phyloP scores from a whole-genome alignment of 805 yeast species.

The Candida stauntonica region DNA sequence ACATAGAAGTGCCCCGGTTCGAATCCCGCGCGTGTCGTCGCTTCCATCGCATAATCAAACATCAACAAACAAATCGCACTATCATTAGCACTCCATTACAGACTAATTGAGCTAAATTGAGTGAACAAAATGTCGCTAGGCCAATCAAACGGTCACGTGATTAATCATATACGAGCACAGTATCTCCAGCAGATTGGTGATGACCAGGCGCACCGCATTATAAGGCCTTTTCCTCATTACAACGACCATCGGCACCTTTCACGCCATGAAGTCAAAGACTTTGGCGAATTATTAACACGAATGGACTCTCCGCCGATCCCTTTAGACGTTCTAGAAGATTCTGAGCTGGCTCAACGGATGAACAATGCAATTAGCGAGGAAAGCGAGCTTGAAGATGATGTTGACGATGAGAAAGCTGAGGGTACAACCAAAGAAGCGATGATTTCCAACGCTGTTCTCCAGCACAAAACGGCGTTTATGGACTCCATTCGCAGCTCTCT shows the following conservation, averaged over 20 bases:
- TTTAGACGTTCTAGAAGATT: conserved; percentile 24
- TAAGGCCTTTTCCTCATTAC: conserved; percentile 17
- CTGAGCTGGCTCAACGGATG: conserved; percentile 10
- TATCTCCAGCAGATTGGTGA: conserved; percentile 18
- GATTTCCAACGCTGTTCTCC: not conserved
- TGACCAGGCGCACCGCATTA: conserved; percentile 24
- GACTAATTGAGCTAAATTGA: too few species aligned
- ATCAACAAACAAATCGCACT: not conserved
- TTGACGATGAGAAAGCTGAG: conserved; percentile 1
- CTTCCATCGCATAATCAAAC: not conserved
- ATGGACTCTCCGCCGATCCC: conserved; percentile 30
- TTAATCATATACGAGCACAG: conserved; percentile 23
- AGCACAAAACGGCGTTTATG: conserved; percentile 7
- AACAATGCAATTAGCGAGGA: conserved; percentile 10
- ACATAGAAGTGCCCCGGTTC: not conserved
- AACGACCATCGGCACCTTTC: conserved; percentile 1
- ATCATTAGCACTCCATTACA: too few species aligned
- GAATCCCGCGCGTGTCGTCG: not conserved
- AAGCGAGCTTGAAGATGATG: conserved; percentile 10
- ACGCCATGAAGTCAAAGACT: conserved; percentile 5
- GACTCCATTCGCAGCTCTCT: conserved; percentile 13
- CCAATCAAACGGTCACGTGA: conserved; percentile 8
- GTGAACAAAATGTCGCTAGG: conserved; percentile 18
- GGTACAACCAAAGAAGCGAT: not conserved
- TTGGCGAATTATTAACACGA: conserved; percentile 14